Conservation (phyloP, 2,329 filamentous ascomycete species). For the Pseudocercospora crystallina region DNA sequence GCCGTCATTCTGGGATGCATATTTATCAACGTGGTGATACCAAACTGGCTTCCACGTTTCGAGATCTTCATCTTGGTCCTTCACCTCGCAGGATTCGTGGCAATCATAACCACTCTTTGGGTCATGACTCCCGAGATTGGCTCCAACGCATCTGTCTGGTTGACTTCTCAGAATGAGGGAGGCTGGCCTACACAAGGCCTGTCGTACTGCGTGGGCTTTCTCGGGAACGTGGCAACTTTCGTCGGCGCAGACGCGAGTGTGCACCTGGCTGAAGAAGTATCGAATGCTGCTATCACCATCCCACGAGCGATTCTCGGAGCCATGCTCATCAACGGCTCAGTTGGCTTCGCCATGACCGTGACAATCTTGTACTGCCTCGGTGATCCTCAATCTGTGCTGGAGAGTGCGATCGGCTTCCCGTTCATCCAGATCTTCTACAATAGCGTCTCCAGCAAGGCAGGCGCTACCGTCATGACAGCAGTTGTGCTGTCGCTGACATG, state of each 20-base stretch:
- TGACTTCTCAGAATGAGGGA: conserved; percentile 32
- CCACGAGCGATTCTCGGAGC: conserved; percentile 51
- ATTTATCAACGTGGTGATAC: conserved; percentile 50
- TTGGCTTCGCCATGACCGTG: conserved; percentile 50
- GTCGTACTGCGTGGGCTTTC: conserved; percentile 37
- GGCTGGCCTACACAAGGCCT: conserved; percentile 37
- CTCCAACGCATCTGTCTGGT: conserved; percentile 31
- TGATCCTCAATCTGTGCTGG: conserved; percentile 42
- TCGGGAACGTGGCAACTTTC: conserved; percentile 37
- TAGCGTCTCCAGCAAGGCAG: conserved; percentile 44
- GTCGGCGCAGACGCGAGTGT: conserved; percentile 45
- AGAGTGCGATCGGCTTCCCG: conserved; percentile 48
- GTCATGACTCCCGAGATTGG: conserved; percentile 30
- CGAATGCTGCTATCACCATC: conserved; percentile 48
- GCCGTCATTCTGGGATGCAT: conserved; percentile 41
- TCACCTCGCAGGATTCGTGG: conserved; percentile 56
- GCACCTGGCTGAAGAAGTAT: conserved; percentile 53
- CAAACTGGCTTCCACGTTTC: conserved; percentile 38
- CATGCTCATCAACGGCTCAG: conserved; percentile 48
- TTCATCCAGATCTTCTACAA: conserved; percentile 53
- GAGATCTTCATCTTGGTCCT: conserved; percentile 48
- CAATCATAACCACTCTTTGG: conserved; percentile 49
- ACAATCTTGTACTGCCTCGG: conserved; percentile 47
- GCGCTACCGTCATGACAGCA: conserved; percentile 49
- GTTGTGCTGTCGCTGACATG: conserved; percentile 41